Base-by-base conservation (phyloP, 2,329 filamentous ascomycete species). In the Colletotrichum ledebouriae region DNA sequence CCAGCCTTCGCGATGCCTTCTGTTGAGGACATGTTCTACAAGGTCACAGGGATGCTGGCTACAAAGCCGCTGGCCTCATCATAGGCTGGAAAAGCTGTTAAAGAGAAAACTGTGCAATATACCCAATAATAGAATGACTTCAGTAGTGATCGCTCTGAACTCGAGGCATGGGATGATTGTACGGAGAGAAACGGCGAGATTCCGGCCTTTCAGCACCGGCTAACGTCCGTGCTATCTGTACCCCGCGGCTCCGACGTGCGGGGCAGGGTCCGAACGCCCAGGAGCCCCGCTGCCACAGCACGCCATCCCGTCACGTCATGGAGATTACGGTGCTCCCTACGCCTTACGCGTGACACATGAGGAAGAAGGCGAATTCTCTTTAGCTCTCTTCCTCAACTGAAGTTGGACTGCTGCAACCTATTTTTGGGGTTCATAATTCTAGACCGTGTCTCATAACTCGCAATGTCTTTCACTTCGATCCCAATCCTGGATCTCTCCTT, bases 401-500 rank as follows among this genome's bases (percentile, higher is more conserved):
- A 7, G 12, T 15, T 9, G n/a, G 22, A 20, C 9, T 58, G 29
- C 20, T 17, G 33, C 42, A 34, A 44, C 11, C 29, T 29, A 1
- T 29, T 17, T 15, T 49, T 34, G 22, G 10, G 33, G 41, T 20
- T 42, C 41, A 37, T 10, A 22, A 34, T 25, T 63, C 58, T 2
- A 9, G 33, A 11, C 25, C 4, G 5, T 11, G 20, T 46, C 34
- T 41, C 52, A 42, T 44, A 25, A n/a, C 39, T 15, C 47, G 53
- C 17, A 29, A 90, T 90, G 88, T 89, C 90, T 1, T 97, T 97
- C 81, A 90, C 87, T 2, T 85, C 87, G 2, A 89, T 97, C 66
- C 94, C 94, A 2, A 87, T 96, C 59, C 85, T 97, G 41, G 92
- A 95, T 76, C 85, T 97, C 68, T 87, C 90, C 13, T 82, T 87